Percentiles rank a stretch among this genome's conserved stretches.
These are phyloP conservation scores for Plasmodium malariae DNA, from an alignment of 169 alveolate species.

Conservation along the genomic window DNA sequence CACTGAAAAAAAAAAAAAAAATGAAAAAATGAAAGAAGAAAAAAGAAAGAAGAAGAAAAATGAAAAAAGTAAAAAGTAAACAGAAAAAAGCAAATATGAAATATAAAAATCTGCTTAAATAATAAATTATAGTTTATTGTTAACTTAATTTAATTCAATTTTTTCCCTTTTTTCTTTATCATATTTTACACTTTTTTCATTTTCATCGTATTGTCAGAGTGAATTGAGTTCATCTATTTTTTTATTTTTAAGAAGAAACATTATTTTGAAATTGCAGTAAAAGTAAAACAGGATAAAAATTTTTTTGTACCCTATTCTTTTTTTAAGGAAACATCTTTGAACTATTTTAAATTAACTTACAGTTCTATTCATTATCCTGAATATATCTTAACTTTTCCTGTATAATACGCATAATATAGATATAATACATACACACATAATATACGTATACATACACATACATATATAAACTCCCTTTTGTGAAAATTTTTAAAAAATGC, in stretches of 20 bases:
- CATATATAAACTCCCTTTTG: background rate
- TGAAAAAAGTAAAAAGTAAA: no score
- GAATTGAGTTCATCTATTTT: background rate
- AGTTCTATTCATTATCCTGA: no score
- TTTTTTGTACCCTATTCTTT: background rate
- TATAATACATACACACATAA: background rate
- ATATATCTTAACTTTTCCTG: background rate
- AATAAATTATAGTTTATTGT: background rate
- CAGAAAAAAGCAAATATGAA: no score
- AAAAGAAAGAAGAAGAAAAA: no score
- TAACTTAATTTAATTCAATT: no score
- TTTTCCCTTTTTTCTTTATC: background rate
- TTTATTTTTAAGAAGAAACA: background rate
- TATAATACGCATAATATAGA: no score
- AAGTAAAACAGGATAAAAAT: background rate
- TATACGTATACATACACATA: constrained; percentile 23
- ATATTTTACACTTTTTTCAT: background rate
- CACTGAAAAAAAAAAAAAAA: no score
- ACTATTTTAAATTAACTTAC: background rate
- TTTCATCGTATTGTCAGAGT: background rate
- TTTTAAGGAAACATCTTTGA: background rate
- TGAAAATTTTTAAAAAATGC: constrained; percentile 26
- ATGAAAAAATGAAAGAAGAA: no score
- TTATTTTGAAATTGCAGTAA: background rate
- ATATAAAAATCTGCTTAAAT: no score